Conservation (phyloP, 768 basidiomycete species). For the Vararia minispora region DNA sequence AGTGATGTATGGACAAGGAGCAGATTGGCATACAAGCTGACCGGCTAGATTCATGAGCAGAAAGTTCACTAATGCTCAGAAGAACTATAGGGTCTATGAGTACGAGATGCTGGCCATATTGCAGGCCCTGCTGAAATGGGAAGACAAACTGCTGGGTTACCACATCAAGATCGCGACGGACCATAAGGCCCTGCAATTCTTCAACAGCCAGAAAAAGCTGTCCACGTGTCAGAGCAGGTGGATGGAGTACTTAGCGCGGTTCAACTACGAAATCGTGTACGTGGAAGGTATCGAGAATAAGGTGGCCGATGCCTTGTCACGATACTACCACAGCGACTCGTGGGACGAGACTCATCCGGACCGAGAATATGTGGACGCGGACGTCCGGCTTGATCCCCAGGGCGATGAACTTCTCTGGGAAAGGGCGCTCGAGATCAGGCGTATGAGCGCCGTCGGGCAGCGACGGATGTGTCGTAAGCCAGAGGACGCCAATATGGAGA, state of each 20-base stretch:
- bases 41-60: conserved; percentile 21
- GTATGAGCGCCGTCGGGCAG: background rate
- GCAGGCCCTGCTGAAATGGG: conserved; percentile 19
- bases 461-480: too few relatives aligned
- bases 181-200: conserved; percentile 20
- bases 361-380: background rate
- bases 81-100: conserved; percentile 15
- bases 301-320: conserved; percentile 9
- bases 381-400: conserved; percentile 7
- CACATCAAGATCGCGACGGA: conserved; percentile 15
- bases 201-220: conserved; percentile 15
- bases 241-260: conserved; percentile 14
- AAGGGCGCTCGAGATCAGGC: background rate
- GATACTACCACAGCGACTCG: conserved; percentile 17
- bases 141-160: conserved; percentile 19
- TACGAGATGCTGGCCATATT: conserved; percentile 9
- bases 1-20: conserved; percentile 19
- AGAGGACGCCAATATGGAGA: too few relatives aligned
- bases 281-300: background rate
- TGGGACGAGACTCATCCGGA: background rate
- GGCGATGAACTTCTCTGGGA: conserved; percentile 4
- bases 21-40: conserved; percentile 17
- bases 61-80: conserved; percentile 21
- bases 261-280: background rate
- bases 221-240: conserved; percentile 18